A percentile compares a stretch with the other conserved stretches of the same genome.
These are phyloP conservation scores for Psilocybe mexicana DNA, from an alignment of 1,284 basidiomycete genomes.

Conservation along the genomic window DNA sequence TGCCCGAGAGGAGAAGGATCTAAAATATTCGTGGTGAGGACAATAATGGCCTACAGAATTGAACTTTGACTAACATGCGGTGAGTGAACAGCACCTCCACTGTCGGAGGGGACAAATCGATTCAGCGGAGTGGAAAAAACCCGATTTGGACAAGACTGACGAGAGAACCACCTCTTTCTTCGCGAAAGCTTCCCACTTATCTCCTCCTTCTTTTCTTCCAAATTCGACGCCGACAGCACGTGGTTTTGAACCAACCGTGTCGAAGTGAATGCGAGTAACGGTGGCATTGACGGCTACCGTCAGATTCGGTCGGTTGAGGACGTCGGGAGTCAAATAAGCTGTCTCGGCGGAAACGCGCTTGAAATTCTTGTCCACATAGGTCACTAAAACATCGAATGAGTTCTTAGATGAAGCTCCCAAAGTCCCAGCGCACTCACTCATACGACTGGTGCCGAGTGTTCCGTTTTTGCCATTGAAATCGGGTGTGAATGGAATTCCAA, in stretches of 20 bases:
- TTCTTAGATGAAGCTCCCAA: neutral
- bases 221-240: constrained; percentile 70
- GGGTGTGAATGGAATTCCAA: constrained; percentile 46
- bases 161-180: constrained; percentile 61
- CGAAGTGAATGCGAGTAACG: constrained; percentile 64
- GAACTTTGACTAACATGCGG: constrained; percentile 47
- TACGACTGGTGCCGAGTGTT: constrained; percentile 45
- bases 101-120: constrained; percentile 26
- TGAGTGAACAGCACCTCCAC: constrained; percentile 66
- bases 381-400: constrained; percentile 45
- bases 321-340: constrained; percentile 65
- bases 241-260: constrained; percentile 38
- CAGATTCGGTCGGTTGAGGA: constrained; percentile 63
- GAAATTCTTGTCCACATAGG: constrained; percentile 53
- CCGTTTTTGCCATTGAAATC: constrained; percentile 56
- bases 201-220: constrained; percentile 34
- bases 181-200: constrained; percentile 43
- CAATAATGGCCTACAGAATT: neutral
- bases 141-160: constrained; percentile 37
- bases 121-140: neutral
- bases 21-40: neutral
- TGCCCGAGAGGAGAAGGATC: constrained; percentile 61
- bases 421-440: constrained; percentile 19
- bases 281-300: constrained; percentile 55
- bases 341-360: constrained; percentile 61